Evolutionary conservation across 2,329 filamentous ascomycete genomes (phyloP), one percentile per base, ranked within the genome.

Genomic region (Phyllosticta ampelicida): DNA sequence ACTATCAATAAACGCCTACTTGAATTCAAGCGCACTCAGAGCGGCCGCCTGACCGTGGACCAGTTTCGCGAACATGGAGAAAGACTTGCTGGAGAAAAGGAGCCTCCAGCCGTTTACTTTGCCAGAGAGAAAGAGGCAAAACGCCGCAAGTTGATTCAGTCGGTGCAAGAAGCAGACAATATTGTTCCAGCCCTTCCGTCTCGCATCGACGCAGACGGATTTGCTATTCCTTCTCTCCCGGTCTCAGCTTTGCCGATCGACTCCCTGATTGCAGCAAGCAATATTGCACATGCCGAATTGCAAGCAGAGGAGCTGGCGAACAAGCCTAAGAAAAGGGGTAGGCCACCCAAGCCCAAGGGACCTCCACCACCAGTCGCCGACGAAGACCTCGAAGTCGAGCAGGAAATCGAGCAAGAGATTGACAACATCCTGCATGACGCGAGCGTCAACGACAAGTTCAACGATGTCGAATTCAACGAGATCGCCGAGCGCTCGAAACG

Each of bases 1-100:
- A 99, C 94, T 8, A 90, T 99, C 61, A 87, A 90, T 67, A 89
- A 92, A 69, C 90, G 94, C 61, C 77, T 99, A 9, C 86, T 91
- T 63, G 94, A 99, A 68, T 99, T 97, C 74, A 90, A 89, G 62
- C 81, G 86, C 29, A 96, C 92, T 0, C 87, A 89, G 62, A 90
- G 87, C 61, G 90, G 90, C 63, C 83, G 84, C 54, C 80, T 97
- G 72, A 94, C 90, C 0, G 88, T 99, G 19, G 86, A 91, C 61
- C 86, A 96, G 65, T 96, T 96, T 66, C 78, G 88, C 53, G 81
- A 84, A 62, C 78, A 83, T 54, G 85, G 86, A 60, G 85, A 88
- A 61, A 65, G 66, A 16, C 71, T 90, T 19, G 88, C 91, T 65
- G 85, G 86, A 21, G 75, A 81, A 21, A 66, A 64, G n/a, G 62